Percentiles rank a stretch among this genome's conserved stretches.
These are phyloP conservation scores for Erodium moschatum DNA, from an alignment of 441 rosid genomes.

Conservation along the genomic window DNA sequence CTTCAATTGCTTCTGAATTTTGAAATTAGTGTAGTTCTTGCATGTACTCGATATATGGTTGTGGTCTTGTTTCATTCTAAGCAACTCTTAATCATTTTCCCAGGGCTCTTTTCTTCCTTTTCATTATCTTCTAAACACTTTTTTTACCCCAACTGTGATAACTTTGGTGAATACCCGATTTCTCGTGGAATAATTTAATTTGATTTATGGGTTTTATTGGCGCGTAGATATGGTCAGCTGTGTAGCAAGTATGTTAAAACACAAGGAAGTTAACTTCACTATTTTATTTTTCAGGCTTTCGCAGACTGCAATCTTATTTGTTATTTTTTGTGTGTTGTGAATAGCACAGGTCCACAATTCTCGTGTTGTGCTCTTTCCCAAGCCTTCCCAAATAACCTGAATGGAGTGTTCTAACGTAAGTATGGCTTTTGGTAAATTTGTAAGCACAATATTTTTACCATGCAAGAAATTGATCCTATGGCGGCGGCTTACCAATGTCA, in stretches of 20 bases:
- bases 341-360: conserved; percentile 66
- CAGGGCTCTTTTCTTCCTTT: not conserved
- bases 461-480: conserved; percentile 21
- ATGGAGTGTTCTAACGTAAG: conserved; percentile 79
- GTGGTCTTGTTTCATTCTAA: not conserved
- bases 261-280: not conserved
- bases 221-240: not conserved
- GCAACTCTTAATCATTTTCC: not conserved
- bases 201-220: not conserved
- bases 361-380: conserved; percentile 77
- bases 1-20: not conserved
- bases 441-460: no score
- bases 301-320: conserved; percentile 14
- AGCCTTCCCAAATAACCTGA: conserved; percentile 74
- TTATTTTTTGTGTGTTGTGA: conserved; percentile 56
- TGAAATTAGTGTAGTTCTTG: not conserved
- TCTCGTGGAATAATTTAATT: not conserved
- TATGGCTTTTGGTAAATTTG: conserved; percentile 15
- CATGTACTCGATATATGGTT: not conserved
- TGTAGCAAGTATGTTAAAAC: not conserved
- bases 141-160: not conserved
- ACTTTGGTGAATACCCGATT: no score
- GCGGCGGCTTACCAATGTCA: conserved; percentile 40
- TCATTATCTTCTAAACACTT: not conserved
- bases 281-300: not conserved